These are phyloP conservation scores for Taiozyma sp. DNA, from an alignment of 1,139 yeast genomes.

Conservation along the genomic window DNA sequence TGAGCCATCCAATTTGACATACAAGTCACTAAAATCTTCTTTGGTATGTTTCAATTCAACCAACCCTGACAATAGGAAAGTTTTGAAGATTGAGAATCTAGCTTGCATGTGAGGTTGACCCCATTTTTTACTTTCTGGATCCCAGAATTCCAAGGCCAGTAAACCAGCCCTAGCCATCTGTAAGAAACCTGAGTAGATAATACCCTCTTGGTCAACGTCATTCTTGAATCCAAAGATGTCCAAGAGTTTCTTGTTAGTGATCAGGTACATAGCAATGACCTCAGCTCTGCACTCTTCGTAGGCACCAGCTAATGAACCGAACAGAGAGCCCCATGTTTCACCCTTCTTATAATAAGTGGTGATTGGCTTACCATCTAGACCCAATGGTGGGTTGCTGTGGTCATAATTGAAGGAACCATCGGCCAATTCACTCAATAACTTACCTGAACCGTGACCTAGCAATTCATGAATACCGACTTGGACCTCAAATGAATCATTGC, in stretches of 20 bases:
- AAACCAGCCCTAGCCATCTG: conserved; percentile 89
- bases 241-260: conserved; percentile 61
- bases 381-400: conserved; percentile 48
- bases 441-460: conserved; percentile 91
- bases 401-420: conserved; percentile 72
- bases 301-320: conserved; percentile 77
- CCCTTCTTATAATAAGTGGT: conserved; percentile 68
- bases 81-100: conserved; percentile 75
- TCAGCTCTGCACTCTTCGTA: conserved; percentile 94
- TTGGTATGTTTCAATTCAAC: conserved; percentile 45
- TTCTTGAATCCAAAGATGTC: conserved; percentile 64
- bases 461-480: conserved; percentile 92
- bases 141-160: conserved; percentile 79
- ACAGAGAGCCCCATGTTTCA: conserved; percentile 86
- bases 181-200: conserved; percentile 60
- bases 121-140: conserved; percentile 76
- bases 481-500: conserved; percentile 82
- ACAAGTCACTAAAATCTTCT: conserved; percentile 52
- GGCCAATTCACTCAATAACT: conserved; percentile 58
- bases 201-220: conserved; percentile 54
- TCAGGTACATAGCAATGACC: conserved; percentile 76
- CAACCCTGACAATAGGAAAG: conserved; percentile 61
- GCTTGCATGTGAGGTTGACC: conserved; percentile 98
- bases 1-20: conserved; percentile 49
- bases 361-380: conserved; percentile 51